A percentile compares a stretch with the other conserved stretches of the same genome.
Evolutionary conservation across 2,329 filamentous ascomycete species (phyloP).

Genomic region (Aspergillus neotritici): DNA sequence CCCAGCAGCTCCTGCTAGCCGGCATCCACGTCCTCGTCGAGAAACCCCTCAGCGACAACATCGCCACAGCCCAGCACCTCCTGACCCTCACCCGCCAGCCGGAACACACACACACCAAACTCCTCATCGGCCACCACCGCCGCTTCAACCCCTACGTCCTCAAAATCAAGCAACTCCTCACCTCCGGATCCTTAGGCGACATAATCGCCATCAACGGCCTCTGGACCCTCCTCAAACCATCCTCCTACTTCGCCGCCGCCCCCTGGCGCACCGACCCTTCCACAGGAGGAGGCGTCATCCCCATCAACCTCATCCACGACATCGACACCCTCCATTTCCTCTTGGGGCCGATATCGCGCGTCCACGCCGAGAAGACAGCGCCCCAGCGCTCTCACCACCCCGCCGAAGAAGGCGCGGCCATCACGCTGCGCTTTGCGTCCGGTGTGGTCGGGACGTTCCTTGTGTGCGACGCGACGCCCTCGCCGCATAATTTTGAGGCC

Average conservation of each 20-base stretch:
- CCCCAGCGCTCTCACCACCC: conserved; percentile 36
- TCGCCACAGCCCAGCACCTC: conserved; percentile 19
- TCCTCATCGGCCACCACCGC: conserved; percentile 54
- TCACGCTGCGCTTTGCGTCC: conserved; percentile 49
- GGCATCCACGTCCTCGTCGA: conserved; percentile 54
- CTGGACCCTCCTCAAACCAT: conserved; percentile 51
- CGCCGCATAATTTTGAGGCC: conserved; percentile 51
- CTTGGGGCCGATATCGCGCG: conserved; percentile 48
- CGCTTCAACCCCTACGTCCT: conserved; percentile 55
- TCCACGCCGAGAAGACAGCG: conserved; percentile 46
- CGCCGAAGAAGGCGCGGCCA: conserved; percentile 53
- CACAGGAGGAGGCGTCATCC: too few relatives aligned
- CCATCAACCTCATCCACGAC: conserved; percentile 59
- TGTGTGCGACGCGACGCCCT: conserved; percentile 48
- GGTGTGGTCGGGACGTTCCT: conserved; percentile 55
- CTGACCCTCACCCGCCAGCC: conserved; percentile 17
- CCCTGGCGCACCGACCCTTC: too few relatives aligned
- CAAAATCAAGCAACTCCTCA: conserved; percentile 45
- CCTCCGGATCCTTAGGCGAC: conserved; percentile 38
- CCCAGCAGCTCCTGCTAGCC: conserved; percentile 44
- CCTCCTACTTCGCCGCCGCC: conserved; percentile 51
- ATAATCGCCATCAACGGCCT: conserved; percentile 51
- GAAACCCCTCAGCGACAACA: conserved; percentile 49
- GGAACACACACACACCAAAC: conserved; percentile 30
- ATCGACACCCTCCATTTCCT: conserved; percentile 55